These are phyloP conservation scores for Pseudohyphozyma bogoriensis DNA, from an alignment of 768 basidiomycete species.

Conservation along the genomic window DNA sequence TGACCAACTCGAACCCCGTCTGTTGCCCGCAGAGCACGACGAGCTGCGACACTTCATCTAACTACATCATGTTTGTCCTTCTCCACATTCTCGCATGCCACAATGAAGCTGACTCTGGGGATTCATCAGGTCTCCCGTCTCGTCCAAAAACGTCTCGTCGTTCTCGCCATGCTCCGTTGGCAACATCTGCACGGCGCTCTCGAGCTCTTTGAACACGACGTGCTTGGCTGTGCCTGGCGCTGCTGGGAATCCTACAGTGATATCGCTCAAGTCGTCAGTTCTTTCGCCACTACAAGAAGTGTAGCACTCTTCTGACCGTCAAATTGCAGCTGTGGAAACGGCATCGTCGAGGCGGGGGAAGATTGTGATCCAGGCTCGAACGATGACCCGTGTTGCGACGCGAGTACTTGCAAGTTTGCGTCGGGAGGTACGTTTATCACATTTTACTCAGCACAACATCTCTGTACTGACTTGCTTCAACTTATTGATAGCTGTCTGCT, in stretches of 20 bases:
- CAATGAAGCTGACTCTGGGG: neutral
- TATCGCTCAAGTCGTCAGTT: slow-evolving; percentile 8
- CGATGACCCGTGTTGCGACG: slow-evolving; percentile 56
- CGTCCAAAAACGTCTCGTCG: slow-evolving; percentile 46
- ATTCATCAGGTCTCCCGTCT: slow-evolving; percentile 32
- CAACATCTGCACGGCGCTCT: slow-evolving; percentile 55
- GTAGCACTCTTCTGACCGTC: neutral
- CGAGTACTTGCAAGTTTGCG: slow-evolving; percentile 52
- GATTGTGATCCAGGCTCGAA: slow-evolving; percentile 72
- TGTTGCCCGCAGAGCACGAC: slow-evolving; percentile 62
- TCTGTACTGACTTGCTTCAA: too few relatives aligned
- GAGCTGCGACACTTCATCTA: slow-evolving; percentile 53
- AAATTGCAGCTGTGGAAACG: slow-evolving; percentile 50
- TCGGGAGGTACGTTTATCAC: too few relatives aligned
- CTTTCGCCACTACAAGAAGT: neutral
- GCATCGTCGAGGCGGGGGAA: slow-evolving; percentile 70
- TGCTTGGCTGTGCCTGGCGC: slow-evolving; percentile 58
- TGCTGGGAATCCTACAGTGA: slow-evolving; percentile 16
- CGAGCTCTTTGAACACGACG: slow-evolving; percentile 47
- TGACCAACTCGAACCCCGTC: slow-evolving; percentile 36
- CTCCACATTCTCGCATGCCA: slow-evolving; percentile 43
- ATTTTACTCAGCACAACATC: too few relatives aligned
- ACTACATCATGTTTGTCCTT: slow-evolving; percentile 63
- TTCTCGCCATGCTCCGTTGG: slow-evolving; percentile 75
- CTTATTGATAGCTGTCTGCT: slow-evolving; percentile 77